Base-by-base conservation (phyloP, 352 stramenopile species). In the Phytophthora vignae region DNA sequence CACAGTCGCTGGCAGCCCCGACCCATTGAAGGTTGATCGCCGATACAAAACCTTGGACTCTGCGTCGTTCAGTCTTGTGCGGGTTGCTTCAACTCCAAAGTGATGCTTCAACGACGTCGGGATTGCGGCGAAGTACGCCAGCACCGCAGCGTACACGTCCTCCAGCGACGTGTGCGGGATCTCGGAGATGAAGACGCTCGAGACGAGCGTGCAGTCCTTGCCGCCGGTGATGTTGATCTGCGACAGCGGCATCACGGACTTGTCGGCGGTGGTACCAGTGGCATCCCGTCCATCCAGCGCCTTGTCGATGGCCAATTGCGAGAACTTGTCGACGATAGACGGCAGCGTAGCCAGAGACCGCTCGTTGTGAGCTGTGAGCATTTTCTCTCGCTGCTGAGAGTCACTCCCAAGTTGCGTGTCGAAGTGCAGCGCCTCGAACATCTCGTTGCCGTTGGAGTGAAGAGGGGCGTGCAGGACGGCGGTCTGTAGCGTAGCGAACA, bases 141-240 rank as follows among this genome's bases (percentile, higher is more conserved):
- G 17, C 40, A 73, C 68, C 0, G 67, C 75, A 1, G 52, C 60
- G 44, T 77, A 73, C 7, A 79, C 71, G 6, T 66, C 55, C 38
- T 74, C 64, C 27, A 82, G 52, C 17, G 75, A 77, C 15, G 69
- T 50, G 49, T 78, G 64, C 2, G 77, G 73, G 56, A 83, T 81
- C 57, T 83, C 74, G 6, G 73, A 67, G 1, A 83, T 60, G 58
- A 81, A 83, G 7, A 77, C 67, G 27, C 71, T 83, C 5, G 77
- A 73, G 10, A 83, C 63, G 36, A 81, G 53, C 4, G 77, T 77
- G 57, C 62, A 61, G 57, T 79, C 70, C 19, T 63, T 67, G 42
- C 70, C 69, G 11, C 66, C 73, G 2, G 67, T 79, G 33, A 83
- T 66, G 8, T 78, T 68, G 44, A 78, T 73, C 46, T 77, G 73